phyloP scores from a whole-genome alignment of 2,329 filamentous ascomycete species.

The Verticillium isaacii region DNA sequence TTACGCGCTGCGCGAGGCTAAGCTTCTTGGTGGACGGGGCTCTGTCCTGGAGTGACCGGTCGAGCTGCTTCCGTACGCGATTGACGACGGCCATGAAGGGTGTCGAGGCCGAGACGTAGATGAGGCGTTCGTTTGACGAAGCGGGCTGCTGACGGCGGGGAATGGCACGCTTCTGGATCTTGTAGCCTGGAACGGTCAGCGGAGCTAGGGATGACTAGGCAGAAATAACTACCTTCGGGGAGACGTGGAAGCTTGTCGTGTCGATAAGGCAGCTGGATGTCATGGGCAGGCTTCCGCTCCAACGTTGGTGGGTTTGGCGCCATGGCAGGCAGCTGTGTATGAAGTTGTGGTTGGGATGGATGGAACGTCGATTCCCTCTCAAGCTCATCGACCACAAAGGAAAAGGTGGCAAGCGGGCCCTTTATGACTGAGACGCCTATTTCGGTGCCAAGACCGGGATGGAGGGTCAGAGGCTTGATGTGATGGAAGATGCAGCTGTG shows the following conservation, averaged over 20 bases:
- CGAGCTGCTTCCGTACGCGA: constrained; percentile 59
- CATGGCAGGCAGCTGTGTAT: constrained; percentile 9
- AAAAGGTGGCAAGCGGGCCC: background rate
- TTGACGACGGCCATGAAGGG: constrained; percentile 66
- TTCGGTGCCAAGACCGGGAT: background rate
- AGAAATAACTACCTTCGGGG: constrained; percentile 15
- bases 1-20: constrained; percentile 41
- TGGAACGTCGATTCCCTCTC: background rate
- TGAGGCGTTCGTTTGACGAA: constrained; percentile 37
- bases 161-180: constrained; percentile 44
- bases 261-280: background rate
- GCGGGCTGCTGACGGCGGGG: constrained; percentile 33
- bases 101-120: constrained; percentile 62
- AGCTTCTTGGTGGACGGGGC: constrained; percentile 41
- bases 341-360: background rate
- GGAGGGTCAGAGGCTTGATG: background rate
- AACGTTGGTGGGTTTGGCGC: constrained; percentile 5
- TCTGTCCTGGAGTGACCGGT: constrained; percentile 40
- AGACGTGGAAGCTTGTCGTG: constrained; percentile 7
- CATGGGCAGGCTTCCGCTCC: constrained; percentile 2
- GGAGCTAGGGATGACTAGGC: background rate
- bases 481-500: background rate
- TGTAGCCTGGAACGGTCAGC: constrained; percentile 33
- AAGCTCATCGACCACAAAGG: background rate
- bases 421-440: background rate